These are phyloP conservation scores for Ustilago trichophora DNA, from an alignment of 1,284 basidiomycete genomes.

Conservation along the genomic window DNA sequence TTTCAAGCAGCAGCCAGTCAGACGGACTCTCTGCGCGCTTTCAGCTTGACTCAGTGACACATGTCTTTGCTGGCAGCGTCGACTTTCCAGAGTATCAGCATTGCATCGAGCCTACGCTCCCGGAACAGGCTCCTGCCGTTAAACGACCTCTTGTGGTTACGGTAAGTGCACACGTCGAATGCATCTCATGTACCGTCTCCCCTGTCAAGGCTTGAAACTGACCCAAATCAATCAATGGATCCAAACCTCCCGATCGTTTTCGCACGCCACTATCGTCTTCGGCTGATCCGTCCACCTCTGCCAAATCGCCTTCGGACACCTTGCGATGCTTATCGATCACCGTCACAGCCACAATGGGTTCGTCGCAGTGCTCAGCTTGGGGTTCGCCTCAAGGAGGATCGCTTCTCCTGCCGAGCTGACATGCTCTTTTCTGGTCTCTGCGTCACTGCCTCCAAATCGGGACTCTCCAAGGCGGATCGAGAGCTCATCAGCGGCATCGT, in stretches of 20 bases:
- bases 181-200: neutral
- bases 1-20: slow-evolving; percentile 9
- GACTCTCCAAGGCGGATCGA: slow-evolving; percentile 73
- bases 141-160: slow-evolving; percentile 30
- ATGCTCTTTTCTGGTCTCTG: slow-evolving; percentile 82
- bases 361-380: slow-evolving; percentile 38
- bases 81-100: slow-evolving; percentile 70
- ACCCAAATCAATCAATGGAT: slow-evolving; percentile 1
- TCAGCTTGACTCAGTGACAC: slow-evolving; percentile 61
- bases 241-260: neutral
- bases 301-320: neutral
- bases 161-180: slow-evolving; percentile 12
- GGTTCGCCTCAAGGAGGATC: slow-evolving; percentile 65
- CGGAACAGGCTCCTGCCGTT: slow-evolving; percentile 4
- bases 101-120: slow-evolving; percentile 36
- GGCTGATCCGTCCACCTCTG: slow-evolving; percentile 10
- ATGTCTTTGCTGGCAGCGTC: slow-evolving; percentile 70
- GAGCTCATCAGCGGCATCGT: slow-evolving; percentile 80
- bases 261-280: slow-evolving; percentile 4
- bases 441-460: slow-evolving; percentile 71
- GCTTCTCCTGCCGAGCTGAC: slow-evolving; percentile 78
- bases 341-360: slow-evolving; percentile 55
- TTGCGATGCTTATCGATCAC: slow-evolving; percentile 6
- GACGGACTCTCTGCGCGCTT: slow-evolving; percentile 10
- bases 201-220: slow-evolving; percentile 3